A percentile compares a stretch with the other conserved stretches of the same genome.
Conservation (phyloP, 305 asterid species). For the Solanum hybrid region DNA sequence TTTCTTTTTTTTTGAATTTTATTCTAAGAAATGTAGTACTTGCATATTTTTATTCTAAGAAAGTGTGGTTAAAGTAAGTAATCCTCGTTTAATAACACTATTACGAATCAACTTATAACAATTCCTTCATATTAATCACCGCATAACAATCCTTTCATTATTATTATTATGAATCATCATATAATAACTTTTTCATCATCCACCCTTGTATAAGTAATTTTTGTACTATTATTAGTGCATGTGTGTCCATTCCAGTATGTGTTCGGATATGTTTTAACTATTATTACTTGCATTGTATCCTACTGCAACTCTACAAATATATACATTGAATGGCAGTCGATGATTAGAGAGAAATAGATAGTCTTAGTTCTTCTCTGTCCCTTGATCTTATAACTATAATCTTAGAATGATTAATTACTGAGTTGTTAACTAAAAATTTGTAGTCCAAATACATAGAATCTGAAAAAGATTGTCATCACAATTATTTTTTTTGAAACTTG, state of each 20-base stretch:
- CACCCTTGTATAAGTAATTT: too few relatives aligned
- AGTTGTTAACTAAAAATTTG: neutral
- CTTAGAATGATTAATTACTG: neutral
- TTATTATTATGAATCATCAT: too few relatives aligned
- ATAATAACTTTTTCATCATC: too few relatives aligned
- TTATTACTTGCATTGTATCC: neutral
- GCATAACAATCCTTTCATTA: neutral
- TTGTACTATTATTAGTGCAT: too few relatives aligned
- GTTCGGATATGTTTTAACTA: neutral
- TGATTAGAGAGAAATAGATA: neutral
- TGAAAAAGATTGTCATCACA: neutral
- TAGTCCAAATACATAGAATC: neutral
- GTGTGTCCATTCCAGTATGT: neutral
- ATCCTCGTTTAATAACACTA: too few relatives aligned
- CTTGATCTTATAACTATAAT: neutral
- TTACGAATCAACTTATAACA: neutral
- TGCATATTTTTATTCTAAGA: neutral
- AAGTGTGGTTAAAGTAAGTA: neutral
- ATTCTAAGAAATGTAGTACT: neutral
- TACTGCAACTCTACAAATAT: neutral
- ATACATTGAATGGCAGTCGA: neutral
- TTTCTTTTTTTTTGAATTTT: neutral
- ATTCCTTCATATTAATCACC: neutral
- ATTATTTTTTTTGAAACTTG: too few relatives aligned
- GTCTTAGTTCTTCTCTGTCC: neutral